Percentiles rank a stretch among this genome's conserved stretches.
These are phyloP conservation scores for Cladosporium sp. DNA, from an alignment of 2,329 filamentous ascomycete genomes.

Conservation along the genomic window DNA sequence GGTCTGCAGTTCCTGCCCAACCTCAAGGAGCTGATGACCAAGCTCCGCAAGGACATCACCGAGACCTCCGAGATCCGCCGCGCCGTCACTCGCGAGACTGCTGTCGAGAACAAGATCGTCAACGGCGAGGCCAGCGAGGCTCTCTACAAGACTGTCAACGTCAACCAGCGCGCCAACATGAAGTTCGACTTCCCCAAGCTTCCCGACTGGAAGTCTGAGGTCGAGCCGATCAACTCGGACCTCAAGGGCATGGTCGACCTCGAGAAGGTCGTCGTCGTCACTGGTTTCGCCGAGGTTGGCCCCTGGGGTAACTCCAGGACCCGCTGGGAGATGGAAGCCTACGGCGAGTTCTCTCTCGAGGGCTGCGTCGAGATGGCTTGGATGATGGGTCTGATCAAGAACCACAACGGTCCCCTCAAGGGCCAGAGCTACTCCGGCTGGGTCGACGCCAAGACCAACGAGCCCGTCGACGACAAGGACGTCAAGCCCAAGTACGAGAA, in stretches of 20 bases:
- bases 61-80: constrained; percentile 90
- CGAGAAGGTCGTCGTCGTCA: constrained; percentile 95
- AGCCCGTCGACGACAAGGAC: constrained; percentile 96
- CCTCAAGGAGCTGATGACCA: constrained; percentile 88
- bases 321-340: constrained; percentile 98
- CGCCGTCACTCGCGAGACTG: constrained; percentile 90
- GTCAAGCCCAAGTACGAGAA: constrained; percentile 97
- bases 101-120: constrained; percentile 94
- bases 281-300: constrained; percentile 90
- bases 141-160: constrained; percentile 87
- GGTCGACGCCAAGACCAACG: constrained; percentile 90
- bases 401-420: constrained; percentile 94
- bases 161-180: constrained; percentile 93
- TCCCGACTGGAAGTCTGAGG: constrained; percentile 84
- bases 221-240: constrained; percentile 78
- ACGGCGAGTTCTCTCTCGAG: constrained; percentile 93
- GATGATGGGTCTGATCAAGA: constrained; percentile 99
- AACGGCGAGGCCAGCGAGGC: constrained; percentile 89
- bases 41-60: constrained; percentile 87
- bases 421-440: constrained; percentile 94
- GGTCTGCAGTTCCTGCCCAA: constrained; percentile 96
- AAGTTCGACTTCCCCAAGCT: constrained; percentile 92
- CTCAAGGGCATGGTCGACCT: constrained; percentile 98
- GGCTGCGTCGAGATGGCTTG: constrained; percentile 99
- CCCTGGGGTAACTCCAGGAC: constrained; percentile 98